phyloP scores from a whole-genome alignment of 75 land plant species.

The Larix kaempferi region DNA sequence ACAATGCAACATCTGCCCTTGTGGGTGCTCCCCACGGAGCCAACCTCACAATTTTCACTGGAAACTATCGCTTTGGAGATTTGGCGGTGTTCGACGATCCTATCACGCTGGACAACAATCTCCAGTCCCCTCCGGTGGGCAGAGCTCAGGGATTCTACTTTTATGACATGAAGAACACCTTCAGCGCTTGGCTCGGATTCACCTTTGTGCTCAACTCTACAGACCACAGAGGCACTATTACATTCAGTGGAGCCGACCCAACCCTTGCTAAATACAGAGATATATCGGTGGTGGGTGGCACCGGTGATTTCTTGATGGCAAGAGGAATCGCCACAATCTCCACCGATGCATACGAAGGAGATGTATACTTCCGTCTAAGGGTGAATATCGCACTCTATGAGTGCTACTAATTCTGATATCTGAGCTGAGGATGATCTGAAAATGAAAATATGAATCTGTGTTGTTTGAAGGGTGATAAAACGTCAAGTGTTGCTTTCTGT shows the following conservation, averaged over 20 bases:
- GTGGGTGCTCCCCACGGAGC: conserved; percentile 29
- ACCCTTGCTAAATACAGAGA: conserved; percentile 39
- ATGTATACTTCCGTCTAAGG: conserved; percentile 41
- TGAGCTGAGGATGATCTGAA: no score
- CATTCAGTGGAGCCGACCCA: conserved; percentile 46
- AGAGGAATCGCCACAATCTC: conserved; percentile 52
- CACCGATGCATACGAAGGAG: conserved; percentile 49
- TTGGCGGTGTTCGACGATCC: conserved; percentile 59
- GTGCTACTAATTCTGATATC: conserved; percentile 16
- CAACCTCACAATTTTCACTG: conserved; percentile 31
- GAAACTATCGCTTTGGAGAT: conserved; percentile 37
- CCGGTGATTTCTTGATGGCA: conserved; percentile 58
- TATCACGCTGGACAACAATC: conserved; percentile 46
- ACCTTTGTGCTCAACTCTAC: conserved; percentile 46
- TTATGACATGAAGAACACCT: conserved; percentile 32
- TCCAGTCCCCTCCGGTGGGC: conserved; percentile 35
- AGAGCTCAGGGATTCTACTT: conserved; percentile 54
- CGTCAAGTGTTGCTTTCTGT: no score
- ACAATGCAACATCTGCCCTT: conserved; percentile 48
- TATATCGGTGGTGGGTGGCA: conserved; percentile 56
- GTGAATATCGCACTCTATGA: conserved; percentile 49
- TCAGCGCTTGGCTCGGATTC: conserved; percentile 50
- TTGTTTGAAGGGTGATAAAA: no score
- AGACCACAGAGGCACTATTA: conserved; percentile 38
- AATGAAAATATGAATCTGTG: no score